These are phyloP conservation scores for Microbotryum lychnidis-dioicae DNA, from an alignment of 1,284 basidiomycete genomes.

Conservation along the genomic window DNA sequence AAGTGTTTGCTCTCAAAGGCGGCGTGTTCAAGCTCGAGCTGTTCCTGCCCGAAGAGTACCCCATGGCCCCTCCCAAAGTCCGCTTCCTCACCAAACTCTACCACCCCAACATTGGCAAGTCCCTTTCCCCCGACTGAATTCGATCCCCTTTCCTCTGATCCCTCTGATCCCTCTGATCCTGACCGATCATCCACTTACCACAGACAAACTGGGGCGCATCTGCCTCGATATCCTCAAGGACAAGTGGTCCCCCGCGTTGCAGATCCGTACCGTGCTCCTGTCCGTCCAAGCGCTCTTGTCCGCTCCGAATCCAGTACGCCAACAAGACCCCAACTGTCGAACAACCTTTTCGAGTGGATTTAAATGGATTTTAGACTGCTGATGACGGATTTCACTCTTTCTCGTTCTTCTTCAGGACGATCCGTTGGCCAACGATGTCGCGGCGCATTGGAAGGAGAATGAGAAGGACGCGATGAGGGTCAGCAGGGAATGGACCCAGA, in stretches of 20 bases:
- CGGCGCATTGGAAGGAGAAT: conserved; percentile 98
- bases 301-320: conserved; percentile 73
- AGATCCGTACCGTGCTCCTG: conserved; percentile 93
- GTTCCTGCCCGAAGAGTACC: conserved; percentile 97
- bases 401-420: conserved; percentile 53
- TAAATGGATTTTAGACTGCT: too few relatives aligned
- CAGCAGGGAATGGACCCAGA: conserved; percentile 84
- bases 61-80: conserved; percentile 98
- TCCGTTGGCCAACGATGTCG: conserved; percentile 84
- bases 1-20: conserved; percentile 46
- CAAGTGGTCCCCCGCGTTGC: conserved; percentile 97
- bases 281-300: conserved; percentile 93
- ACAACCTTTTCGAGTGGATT: too few relatives aligned
- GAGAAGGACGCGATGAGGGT: conserved; percentile 83
- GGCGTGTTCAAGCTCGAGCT: conserved; percentile 92
- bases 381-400: too few relatives aligned
- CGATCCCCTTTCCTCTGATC: neutral
- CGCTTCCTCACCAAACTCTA: conserved; percentile 99
- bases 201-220: conserved; percentile 95
- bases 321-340: neutral
- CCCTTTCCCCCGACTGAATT: neutral
- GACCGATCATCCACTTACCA: neutral
- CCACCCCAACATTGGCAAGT: conserved; percentile 93
- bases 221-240: conserved; percentile 98
- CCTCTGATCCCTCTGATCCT: neutral